phyloP scores from a whole-genome alignment of 2,329 filamentous ascomycete genomes.

The Lithohypha guttulata region DNA sequence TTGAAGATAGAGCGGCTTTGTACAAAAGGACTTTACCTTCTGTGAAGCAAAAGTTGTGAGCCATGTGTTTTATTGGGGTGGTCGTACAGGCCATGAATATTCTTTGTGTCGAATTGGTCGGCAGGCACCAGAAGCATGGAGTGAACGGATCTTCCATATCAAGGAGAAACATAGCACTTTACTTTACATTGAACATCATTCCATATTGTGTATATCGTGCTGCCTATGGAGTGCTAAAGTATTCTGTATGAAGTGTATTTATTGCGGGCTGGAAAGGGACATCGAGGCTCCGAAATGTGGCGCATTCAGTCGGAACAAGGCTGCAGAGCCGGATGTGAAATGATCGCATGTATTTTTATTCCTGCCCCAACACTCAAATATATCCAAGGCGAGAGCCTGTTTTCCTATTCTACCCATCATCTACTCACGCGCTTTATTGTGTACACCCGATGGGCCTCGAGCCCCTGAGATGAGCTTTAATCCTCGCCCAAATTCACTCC shows the following conservation, averaged over 20 bases:
- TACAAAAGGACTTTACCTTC: constrained; percentile 17
- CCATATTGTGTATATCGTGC: too few relatives aligned
- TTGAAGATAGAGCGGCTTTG: constrained; percentile 16
- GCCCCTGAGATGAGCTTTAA: constrained; percentile 46
- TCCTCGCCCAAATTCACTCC: constrained; percentile 43
- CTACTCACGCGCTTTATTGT: not conserved
- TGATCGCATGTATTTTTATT: constrained; percentile 4
- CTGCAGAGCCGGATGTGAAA: too few relatives aligned
- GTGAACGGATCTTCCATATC: too few relatives aligned
- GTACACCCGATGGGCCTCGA: constrained; percentile 13
- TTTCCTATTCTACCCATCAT: not conserved
- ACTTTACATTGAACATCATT: too few relatives aligned
- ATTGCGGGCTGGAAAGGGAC: not conserved
- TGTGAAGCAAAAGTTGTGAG: constrained; percentile 17
- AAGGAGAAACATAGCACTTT: too few relatives aligned
- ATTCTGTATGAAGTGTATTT: too few relatives aligned
- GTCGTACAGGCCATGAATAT: not conserved
- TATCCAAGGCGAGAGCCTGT: constrained; percentile 6
- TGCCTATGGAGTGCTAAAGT: too few relatives aligned
- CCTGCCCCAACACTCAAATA: too few relatives aligned
- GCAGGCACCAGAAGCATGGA: constrained; percentile 1
- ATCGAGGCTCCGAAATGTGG: constrained; percentile 3
- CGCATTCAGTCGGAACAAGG: too few relatives aligned
- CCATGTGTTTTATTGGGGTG: constrained; percentile 6
- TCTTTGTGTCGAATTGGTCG: constrained; percentile 5